Evolutionary conservation across 176 grass and related monocot genomes (phyloP).

Genomic region (Triticum monococcum): DNA sequence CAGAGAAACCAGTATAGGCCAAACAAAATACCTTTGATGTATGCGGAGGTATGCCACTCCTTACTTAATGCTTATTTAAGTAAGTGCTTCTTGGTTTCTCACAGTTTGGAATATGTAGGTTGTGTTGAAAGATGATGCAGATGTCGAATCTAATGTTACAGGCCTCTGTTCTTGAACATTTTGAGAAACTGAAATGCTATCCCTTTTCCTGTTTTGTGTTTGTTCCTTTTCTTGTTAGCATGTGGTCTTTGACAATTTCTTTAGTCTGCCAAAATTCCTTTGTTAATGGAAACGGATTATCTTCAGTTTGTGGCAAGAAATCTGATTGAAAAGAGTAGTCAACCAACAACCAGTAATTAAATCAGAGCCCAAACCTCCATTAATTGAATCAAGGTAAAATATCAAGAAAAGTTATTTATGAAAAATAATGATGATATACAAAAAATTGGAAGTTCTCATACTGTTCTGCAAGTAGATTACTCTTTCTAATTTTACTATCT

Average conservation of each 20-base stretch:
- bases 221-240: conserved; percentile 37
- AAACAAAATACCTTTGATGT: conserved; percentile 83
- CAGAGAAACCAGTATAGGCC: conserved; percentile 85
- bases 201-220: no score
- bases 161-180: conserved; percentile 31
- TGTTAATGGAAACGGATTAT: background rate
- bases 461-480: conserved; percentile 76
- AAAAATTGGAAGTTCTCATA: conserved; percentile 18
- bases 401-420: background rate
- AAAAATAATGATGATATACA: conserved; percentile 18
- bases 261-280: background rate
- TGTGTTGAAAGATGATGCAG: conserved; percentile 92
- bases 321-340: conserved; percentile 76
- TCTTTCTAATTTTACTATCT: conserved; percentile 10
- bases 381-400: conserved; percentile 83
- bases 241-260: background rate
- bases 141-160: conserved; percentile 81
- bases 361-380: conserved; percentile 65
- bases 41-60: conserved; percentile 62
- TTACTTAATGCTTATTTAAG: conserved; percentile 19
- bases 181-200: no score
- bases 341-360: conserved; percentile 32
- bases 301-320: conserved; percentile 55
- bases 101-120: conserved; percentile 52
- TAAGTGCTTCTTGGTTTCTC: background rate